phyloP scores from a whole-genome alignment of 2,329 filamentous ascomycete species.

The Cercospora sp. region DNA sequence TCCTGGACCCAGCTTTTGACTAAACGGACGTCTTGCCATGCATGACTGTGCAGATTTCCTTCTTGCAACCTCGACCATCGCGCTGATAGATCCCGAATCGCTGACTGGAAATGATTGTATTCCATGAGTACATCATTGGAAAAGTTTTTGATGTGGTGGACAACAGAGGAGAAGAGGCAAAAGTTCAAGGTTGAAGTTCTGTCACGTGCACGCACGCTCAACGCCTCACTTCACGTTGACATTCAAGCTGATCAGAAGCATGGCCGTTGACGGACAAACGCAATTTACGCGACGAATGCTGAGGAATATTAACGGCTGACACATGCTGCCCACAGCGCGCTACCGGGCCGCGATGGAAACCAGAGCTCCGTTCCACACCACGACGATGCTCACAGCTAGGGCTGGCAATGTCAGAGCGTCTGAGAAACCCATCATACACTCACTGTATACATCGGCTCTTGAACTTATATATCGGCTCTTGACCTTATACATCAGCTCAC shows the following conservation, averaged over 20 bases:
- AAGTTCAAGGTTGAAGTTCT: background rate
- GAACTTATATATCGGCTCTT: too few relatives aligned
- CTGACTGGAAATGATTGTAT: background rate
- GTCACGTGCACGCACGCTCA: background rate
- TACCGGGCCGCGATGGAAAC: background rate
- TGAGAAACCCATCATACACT: background rate
- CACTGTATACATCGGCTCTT: background rate
- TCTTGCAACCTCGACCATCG: background rate
- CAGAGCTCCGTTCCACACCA: background rate
- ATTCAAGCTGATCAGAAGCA: background rate
- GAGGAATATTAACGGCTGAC: background rate
- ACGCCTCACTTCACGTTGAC: background rate
- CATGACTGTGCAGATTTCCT: background rate
- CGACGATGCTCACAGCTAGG: background rate
- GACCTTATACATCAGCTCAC: background rate
- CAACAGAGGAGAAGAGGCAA: background rate
- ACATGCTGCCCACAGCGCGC: background rate
- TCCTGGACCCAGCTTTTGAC: background rate
- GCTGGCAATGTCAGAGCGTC: background rate
- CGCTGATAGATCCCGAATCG: background rate
- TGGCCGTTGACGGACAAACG: background rate
- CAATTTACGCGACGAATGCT: background rate
- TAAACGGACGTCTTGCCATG: background rate
- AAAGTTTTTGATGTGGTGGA: background rate
- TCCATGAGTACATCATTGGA: background rate